phyloP scores from a whole-genome alignment of 495 filamentous ascomycete genomes.

The Talaromyces ruber region DNA sequence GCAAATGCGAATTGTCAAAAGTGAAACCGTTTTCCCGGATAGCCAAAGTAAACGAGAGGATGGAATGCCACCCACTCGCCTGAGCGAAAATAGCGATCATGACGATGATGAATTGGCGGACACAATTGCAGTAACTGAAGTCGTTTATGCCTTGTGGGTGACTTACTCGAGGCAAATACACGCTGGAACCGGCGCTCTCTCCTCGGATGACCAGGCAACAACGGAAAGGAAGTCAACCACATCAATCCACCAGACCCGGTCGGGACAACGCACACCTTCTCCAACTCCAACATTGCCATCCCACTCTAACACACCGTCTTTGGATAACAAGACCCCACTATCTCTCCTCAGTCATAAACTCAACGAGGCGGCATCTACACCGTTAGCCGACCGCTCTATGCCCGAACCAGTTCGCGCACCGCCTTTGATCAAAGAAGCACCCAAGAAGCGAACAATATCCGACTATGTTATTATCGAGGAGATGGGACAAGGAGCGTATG shows the following conservation, averaged over 20 bases:
- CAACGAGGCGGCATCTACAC: constrained; percentile 55
- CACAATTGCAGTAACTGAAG: constrained; percentile 50
- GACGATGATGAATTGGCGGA: constrained; percentile 30
- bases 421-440: constrained; percentile 23
- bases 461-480: constrained; percentile 94
- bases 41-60: constrained; percentile 30
- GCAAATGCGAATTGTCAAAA: constrained; percentile 92
- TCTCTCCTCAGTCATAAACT: constrained; percentile 69
- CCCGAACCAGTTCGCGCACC: neutral
- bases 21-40: constrained; percentile 49
- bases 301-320: constrained; percentile 47
- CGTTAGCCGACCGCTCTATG: constrained; percentile 36
- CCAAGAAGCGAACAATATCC: constrained; percentile 70
- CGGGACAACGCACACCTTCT: constrained; percentile 41
- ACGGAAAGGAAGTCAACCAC: neutral
- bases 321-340: constrained; percentile 40
- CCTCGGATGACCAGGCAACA: neutral
- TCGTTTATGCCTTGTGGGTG: constrained; percentile 94
- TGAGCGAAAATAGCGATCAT: constrained; percentile 15
- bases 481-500: constrained; percentile 97
- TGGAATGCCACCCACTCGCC: neutral
- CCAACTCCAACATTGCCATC: constrained; percentile 71
- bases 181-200: constrained; percentile 38
- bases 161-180: constrained; percentile 93
- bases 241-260: constrained; percentile 5